Evolutionary conservation across 345 rosid genomes (phyloP), one percentile per base, ranked within the genome.

Genomic region (Lenwebbia sp.): DNA sequence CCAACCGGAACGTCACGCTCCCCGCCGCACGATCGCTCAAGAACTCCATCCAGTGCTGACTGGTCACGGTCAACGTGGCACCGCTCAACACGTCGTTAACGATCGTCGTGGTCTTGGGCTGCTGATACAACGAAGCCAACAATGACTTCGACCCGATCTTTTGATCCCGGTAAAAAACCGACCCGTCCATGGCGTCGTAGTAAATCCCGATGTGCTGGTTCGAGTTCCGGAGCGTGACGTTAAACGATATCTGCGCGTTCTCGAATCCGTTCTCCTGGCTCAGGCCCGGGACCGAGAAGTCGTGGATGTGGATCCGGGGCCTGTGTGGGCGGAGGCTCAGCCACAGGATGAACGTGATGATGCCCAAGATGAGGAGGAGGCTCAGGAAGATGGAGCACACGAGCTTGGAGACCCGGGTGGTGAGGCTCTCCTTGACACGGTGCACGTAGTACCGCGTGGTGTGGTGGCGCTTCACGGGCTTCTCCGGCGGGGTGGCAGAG

Each of bases 321-420:
- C 98, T 90, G 83, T 97, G 98, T 2, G 99, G 99, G 26, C 97
- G 98, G 53, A 97, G 91, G 88, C 96, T 93, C 54, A 97, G 94
- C 96, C 96, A 96, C 40, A 94, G 37, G 82, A 96, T 90, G 90
- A 97, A 97, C 10, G 87, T 76, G 52, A 94, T 62, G 82, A 92
- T 82, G 86, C 95, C 94, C 5, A 82, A 19, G 52, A 92, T 30
- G 49, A 97, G 81, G 26, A 97, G 91, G 83, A 94, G 85, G 62
- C 89, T 86, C 86, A 97, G 85, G 88, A 96, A 89, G 4, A 90
- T 78, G 44, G 92, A 83, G 85, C 99, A 97, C 49, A 96, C 56
- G 26, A 93, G 41, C 86, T 93, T 96, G 70, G 94, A 88, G 89
- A 93, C 88, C 83, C 95, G 90, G 83, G 91, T 88, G 33, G 94